Conservation (phyloP, 495 filamentous ascomycete genomes). For the Xylaria acuta region DNA sequence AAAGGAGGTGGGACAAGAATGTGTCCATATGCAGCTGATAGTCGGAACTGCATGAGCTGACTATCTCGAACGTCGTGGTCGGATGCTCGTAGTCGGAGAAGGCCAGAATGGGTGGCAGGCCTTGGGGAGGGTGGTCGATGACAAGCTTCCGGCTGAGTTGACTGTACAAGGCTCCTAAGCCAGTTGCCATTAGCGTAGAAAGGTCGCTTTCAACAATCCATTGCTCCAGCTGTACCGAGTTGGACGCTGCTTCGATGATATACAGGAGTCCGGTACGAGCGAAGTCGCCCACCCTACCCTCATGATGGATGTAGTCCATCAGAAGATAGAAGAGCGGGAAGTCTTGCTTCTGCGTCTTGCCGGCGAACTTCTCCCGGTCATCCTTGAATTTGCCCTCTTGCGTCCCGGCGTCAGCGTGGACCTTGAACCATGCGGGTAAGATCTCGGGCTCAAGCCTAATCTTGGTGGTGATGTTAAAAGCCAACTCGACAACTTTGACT, state of each 20-base stretch:
- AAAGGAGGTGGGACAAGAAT: conserved; percentile 91
- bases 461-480: conserved; percentile 94
- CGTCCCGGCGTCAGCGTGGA: conserved; percentile 43
- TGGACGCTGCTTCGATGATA: conserved; percentile 90
- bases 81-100: conserved; percentile 81
- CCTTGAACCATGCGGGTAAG: conserved; percentile 85
- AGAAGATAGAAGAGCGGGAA: conserved; percentile 95
- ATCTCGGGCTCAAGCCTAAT: conserved; percentile 87
- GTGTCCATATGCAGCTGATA: conserved; percentile 85
- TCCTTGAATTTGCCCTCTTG: conserved; percentile 53
- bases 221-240: conserved; percentile 79
- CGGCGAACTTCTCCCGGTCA: conserved; percentile 73
- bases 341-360: conserved; percentile 85
- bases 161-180: conserved; percentile 93
- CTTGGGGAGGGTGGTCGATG: conserved; percentile 64
- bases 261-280: conserved; percentile 95
- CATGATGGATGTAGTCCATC: conserved; percentile 94
- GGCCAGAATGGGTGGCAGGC: conserved; percentile 79
- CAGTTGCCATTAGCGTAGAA: conserved; percentile 95
- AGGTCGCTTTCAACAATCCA: conserved; percentile 98
- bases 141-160: conserved; percentile 83
- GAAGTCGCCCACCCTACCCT: conserved; percentile 92
- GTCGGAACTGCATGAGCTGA: conserved; percentile 69
- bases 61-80: conserved; percentile 67
- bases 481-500: conserved; percentile 82